Conservation (phyloP, 2,329 filamentous ascomycete species). For the Beauveria medogensis region DNA sequence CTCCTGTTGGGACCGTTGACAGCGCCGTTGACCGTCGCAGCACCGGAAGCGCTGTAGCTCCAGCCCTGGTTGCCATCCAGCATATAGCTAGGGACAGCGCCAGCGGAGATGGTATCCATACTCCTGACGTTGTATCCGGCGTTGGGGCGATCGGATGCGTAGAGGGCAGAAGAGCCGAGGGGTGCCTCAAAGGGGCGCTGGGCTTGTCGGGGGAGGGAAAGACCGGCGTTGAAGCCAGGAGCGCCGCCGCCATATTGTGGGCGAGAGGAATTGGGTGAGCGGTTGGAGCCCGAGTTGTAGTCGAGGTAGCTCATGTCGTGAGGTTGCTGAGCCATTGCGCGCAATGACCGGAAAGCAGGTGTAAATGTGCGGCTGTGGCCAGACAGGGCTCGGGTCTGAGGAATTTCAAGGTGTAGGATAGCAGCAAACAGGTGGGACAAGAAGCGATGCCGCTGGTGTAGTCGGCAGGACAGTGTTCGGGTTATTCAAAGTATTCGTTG, state of each 20-base stretch:
- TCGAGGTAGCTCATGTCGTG: slow-evolving; percentile 65
- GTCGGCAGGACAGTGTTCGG: neutral
- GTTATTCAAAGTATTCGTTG: neutral
- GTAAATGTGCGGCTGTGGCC: neutral
- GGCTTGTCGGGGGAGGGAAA: slow-evolving; percentile 39
- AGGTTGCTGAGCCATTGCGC: slow-evolving; percentile 37
- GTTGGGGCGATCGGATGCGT: slow-evolving; percentile 60
- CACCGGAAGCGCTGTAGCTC: slow-evolving; percentile 64
- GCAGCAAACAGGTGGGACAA: neutral
- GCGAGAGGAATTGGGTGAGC: slow-evolving; percentile 59
- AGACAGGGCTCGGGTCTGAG: neutral
- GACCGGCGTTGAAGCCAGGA: slow-evolving; percentile 42
- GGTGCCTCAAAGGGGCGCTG: slow-evolving; percentile 74
- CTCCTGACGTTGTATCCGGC: slow-evolving; percentile 51
- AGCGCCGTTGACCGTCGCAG: slow-evolving; percentile 53
- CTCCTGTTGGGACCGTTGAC: slow-evolving; percentile 56
- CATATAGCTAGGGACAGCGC: slow-evolving; percentile 40
- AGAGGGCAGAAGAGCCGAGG: slow-evolving; percentile 56
- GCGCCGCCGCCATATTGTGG: slow-evolving; percentile 42
- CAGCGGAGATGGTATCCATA: slow-evolving; percentile 38
- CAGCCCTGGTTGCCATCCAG: slow-evolving; percentile 69
- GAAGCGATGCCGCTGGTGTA: neutral
- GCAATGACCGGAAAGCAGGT: neutral
- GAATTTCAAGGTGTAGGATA: neutral
- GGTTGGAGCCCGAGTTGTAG: slow-evolving; percentile 51